Conservation (phyloP, 306 rosid species). For the Casuarina cunninghamiana region DNA sequence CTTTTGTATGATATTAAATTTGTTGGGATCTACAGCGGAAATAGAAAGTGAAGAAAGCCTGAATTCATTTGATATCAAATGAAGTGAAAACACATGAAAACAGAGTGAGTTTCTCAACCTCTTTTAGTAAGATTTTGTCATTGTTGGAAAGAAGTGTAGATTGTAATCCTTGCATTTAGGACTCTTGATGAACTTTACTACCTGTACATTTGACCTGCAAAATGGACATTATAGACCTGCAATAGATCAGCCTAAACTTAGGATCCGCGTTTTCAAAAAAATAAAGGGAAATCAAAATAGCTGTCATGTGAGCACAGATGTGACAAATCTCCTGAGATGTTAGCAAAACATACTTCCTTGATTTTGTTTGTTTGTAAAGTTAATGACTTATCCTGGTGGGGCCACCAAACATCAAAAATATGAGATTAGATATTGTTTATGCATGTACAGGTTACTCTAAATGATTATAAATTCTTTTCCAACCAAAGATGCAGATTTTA, state of each 20-base stretch:
- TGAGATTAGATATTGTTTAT: not conserved
- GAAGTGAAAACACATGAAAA: slow-evolving; percentile 25
- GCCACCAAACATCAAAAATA: not conserved
- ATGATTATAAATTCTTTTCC: not conserved
- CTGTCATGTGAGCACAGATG: not conserved
- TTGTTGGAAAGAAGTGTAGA: slow-evolving; percentile 27
- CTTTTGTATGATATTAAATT: slow-evolving; percentile 82
- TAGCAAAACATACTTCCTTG: not conserved
- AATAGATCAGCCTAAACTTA: slow-evolving; percentile 16
- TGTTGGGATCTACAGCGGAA: slow-evolving; percentile 76
- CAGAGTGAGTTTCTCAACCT: slow-evolving; percentile 41
- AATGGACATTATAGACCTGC: slow-evolving; percentile 1
- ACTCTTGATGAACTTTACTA: slow-evolving; percentile 12
- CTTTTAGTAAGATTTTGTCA: slow-evolving; percentile 12
- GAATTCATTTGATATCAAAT: slow-evolving; percentile 23
- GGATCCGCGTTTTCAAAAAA: slow-evolving; percentile 11
- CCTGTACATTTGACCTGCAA: slow-evolving; percentile 18
- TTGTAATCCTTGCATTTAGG: slow-evolving; percentile 24
- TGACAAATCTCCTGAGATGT: not conserved
- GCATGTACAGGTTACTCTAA: not conserved
- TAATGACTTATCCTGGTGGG: not conserved
- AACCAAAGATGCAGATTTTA: slow-evolving; percentile 17
- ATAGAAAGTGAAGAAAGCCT: slow-evolving; percentile 48
- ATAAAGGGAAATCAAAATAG: not conserved
- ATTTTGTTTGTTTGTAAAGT: not conserved